phyloP scores from a whole-genome alignment of 108 stramenopile genomes.

The Thalassiosira profunda region DNA sequence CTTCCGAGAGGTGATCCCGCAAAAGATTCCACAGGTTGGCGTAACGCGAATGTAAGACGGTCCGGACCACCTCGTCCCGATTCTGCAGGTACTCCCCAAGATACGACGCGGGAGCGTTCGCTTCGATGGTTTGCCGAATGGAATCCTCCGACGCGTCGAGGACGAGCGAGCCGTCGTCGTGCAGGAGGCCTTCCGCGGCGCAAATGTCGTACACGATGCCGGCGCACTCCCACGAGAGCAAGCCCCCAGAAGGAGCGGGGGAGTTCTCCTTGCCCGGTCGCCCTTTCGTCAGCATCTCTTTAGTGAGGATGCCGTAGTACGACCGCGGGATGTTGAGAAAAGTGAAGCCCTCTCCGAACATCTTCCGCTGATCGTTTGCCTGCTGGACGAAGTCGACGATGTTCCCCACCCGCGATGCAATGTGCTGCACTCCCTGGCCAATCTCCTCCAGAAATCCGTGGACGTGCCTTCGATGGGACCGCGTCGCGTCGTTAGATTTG shows the following conservation, averaged over 20 bases:
- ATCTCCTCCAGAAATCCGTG: slow-evolving; percentile 85
- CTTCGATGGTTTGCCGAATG: slow-evolving; percentile 28
- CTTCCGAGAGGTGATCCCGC: slow-evolving; percentile 71
- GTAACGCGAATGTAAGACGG: slow-evolving; percentile 78
- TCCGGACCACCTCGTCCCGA: slow-evolving; percentile 46
- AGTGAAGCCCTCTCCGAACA: slow-evolving; percentile 86
- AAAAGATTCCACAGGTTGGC: slow-evolving; percentile 78
- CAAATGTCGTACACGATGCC: slow-evolving; percentile 47
- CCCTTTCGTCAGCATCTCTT: slow-evolving; percentile 40
- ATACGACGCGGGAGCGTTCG: too few relatives aligned
- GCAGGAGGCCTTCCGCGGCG: slow-evolving; percentile 34
- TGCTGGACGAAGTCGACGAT: slow-evolving; percentile 80
- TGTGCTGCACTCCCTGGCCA: slow-evolving; percentile 91
- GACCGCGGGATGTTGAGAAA: slow-evolving; percentile 86
- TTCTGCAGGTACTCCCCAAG: slow-evolving; percentile 45
- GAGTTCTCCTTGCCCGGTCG: slow-evolving; percentile 4
- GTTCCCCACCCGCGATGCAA: slow-evolving; percentile 85
- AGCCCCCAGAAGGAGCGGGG: not conserved
- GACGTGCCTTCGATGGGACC: slow-evolving; percentile 67
- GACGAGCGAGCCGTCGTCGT: slow-evolving; percentile 66
- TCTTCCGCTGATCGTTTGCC: slow-evolving; percentile 74
- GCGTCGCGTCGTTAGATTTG: not conserved
- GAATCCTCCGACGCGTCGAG: slow-evolving; percentile 44
- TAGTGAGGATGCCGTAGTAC: slow-evolving; percentile 85
- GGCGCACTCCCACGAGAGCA: slow-evolving; percentile 50